Evolutionary conservation across 108 stramenopile genomes (phyloP).

Genomic region (Mayamaea pseudoterrestris): DNA sequence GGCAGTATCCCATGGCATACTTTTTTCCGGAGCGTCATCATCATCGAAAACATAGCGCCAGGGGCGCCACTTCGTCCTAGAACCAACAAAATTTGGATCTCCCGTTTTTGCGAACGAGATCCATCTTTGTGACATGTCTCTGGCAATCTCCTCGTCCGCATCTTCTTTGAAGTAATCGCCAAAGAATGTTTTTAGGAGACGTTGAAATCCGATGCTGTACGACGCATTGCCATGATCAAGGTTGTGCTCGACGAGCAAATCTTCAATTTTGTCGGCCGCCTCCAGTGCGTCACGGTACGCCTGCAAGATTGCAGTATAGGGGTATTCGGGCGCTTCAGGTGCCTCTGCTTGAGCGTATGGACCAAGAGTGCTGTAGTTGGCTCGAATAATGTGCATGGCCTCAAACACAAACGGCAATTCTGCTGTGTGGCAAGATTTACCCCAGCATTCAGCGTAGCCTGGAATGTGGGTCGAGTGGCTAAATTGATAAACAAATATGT

Average conservation of each 20-base stretch:
- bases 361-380: constrained; percentile 40
- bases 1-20: constrained; percentile 2
- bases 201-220: constrained; percentile 27
- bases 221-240: not conserved
- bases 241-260: not conserved
- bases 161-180: constrained; percentile 52
- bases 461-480: constrained; percentile 68
- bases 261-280: constrained; percentile 12
- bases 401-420: constrained; percentile 80
- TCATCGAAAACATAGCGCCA: constrained; percentile 35
- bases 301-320: constrained; percentile 36
- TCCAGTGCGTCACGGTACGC: constrained; percentile 33
- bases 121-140: constrained; percentile 53
- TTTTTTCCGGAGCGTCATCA: not conserved
- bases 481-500: constrained; percentile 77
- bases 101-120: constrained; percentile 35
- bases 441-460: constrained; percentile 70
- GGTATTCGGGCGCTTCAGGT: constrained; percentile 43
- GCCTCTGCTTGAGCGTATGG: constrained; percentile 38
- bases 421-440: constrained; percentile 73
- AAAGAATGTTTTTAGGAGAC: constrained; percentile 39
- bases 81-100: constrained; percentile 46
- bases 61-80: constrained; percentile 38
- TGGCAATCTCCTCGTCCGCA: constrained; percentile 52
- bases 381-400: constrained; percentile 50